Base-by-base conservation (phyloP, 164 flowering plant genomes). In the Vitis rotundifolia region DNA sequence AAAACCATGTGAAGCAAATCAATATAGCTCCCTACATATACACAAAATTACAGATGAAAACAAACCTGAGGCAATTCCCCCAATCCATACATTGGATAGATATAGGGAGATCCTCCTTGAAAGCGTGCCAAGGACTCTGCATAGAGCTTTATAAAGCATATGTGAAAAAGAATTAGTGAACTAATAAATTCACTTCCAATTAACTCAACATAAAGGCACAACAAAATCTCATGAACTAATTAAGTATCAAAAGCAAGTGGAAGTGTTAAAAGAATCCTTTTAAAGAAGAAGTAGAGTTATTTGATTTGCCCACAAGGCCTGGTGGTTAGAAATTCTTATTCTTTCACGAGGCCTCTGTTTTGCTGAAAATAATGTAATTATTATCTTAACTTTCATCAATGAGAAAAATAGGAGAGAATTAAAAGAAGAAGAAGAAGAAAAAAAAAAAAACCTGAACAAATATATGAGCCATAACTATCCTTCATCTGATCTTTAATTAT, bases 41-140 rank as follows among this genome's bases (percentile, higher is more conserved):
- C n/a, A n/a, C 19, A 53, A 14, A 50, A 11, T 49, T 64, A 56
- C 1, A 28, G 72, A 49, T 50, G 53, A 66, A 61, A 63, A 48
- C 78, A 71, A 75, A 91, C 98, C 97, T 93, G 98, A 54, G 98
- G 98, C 70, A 95, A 75, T 77, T 93, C 98, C 79, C 95, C 98
- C 10, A 95, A 79, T 62, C 99, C 98, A 78, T 95, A 91, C 22
- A 91, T 75, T 22, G 98, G 98, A 80, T 95, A 95, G 18, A 95
- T 93, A 70, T 95, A 95, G 59, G 98, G 98, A 52, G 99, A 95
- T 60, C 91, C 95, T 72, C 97, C 93, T 80, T 87, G 85, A 70
- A 93, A 95, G n/a, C 97, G 94, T 51, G 97, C 94, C 75, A 95
- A 80, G 22, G 98, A 93, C 76, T 93, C 97, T 62, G 97, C 93